Percentiles rank a stretch among this genome's conserved stretches.
phyloP scores from a whole-genome alignment of 2,329 filamentous ascomycete genomes.

The Ceratocystis diversiconidia region DNA sequence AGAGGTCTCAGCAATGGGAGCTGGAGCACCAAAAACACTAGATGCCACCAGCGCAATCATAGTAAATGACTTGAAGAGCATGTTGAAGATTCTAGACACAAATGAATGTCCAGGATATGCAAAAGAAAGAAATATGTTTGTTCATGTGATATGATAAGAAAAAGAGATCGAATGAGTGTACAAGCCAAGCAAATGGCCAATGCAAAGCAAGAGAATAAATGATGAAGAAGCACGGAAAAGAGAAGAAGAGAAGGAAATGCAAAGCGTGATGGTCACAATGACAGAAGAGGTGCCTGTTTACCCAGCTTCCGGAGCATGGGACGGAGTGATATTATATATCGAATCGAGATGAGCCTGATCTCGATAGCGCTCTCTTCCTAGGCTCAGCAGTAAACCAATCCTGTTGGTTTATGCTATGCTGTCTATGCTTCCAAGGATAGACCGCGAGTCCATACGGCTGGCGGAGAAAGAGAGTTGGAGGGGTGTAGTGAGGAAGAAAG shows the following conservation, averaged over 20 bases:
- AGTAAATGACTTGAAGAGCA: slow-evolving; percentile 15
- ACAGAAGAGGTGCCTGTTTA: background rate
- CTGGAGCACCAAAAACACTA: slow-evolving; percentile 1
- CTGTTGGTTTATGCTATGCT: too few species aligned
- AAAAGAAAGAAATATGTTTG: background rate
- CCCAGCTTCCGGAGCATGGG: background rate
- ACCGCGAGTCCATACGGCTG: too few species aligned
- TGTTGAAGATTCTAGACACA: slow-evolving; percentile 1
- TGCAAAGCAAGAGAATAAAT: background rate
- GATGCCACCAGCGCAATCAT: slow-evolving; percentile 7
- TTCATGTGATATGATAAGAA: background rate
- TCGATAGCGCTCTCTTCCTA: too few species aligned
- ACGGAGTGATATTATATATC: background rate
- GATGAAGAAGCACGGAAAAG: background rate
- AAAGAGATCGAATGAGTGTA: slow-evolving; percentile 19
- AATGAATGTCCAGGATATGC: background rate
- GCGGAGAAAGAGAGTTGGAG: too few species aligned
- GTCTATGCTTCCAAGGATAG: too few species aligned
- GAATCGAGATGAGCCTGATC: background rate
- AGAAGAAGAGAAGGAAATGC: background rate
- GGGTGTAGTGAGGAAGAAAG: too few species aligned
- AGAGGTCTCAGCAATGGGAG: background rate
- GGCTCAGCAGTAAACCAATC: too few species aligned
- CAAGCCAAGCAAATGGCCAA: background rate
- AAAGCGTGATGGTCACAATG: background rate